A percentile compares a stretch with the other conserved stretches of the same genome.
Evolutionary conservation across 1,139 yeast genomes (phyloP).

Genomic region (Nakaseomyces glabratus): DNA sequence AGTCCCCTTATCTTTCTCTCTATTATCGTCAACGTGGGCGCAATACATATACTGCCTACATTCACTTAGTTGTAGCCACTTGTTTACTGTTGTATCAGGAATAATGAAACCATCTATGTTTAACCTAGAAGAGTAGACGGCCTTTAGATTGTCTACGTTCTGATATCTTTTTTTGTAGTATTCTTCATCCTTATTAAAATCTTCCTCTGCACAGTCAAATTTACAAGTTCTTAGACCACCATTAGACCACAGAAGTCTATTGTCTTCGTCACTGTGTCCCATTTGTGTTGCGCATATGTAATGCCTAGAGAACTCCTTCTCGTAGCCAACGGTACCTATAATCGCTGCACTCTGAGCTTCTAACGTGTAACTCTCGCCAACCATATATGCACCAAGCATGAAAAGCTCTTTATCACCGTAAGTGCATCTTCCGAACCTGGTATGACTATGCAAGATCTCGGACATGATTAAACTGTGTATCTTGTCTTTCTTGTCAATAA

Average conservation of each 20-base stretch:
- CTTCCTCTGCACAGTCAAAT: conserved; percentile 33
- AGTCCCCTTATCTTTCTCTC: conserved; percentile 14
- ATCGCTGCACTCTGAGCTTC: conserved; percentile 17
- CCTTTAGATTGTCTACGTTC: conserved; percentile 17
- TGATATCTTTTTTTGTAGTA: conserved; percentile 34
- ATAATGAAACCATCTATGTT: conserved; percentile 27
- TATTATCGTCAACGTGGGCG: conserved; percentile 16
- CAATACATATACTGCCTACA: conserved; percentile 29
- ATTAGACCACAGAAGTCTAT: conserved; percentile 51
- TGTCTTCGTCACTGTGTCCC: conserved; percentile 47
- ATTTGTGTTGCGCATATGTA: conserved; percentile 60
- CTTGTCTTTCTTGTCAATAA: conserved; percentile 36
- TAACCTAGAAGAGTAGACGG: conserved; percentile 28
- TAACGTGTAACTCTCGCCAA: conserved; percentile 42
- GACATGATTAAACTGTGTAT: conserved; percentile 38
- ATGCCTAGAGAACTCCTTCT: conserved; percentile 12
- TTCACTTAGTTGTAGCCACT: conserved; percentile 27
- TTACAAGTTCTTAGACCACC: conserved; percentile 60
- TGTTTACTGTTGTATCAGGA: conserved; percentile 19
- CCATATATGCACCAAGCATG: conserved; percentile 46
- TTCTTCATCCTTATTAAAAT: conserved; percentile 26
- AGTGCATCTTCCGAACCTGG: conserved; percentile 34
- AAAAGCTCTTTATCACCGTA: conserved; percentile 60
- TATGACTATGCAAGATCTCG: conserved; percentile 35
- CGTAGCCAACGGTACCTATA: conserved; percentile 9